phyloP scores from a whole-genome alignment of 352 stramenopile species.

The Globisporangium yorkense region DNA sequence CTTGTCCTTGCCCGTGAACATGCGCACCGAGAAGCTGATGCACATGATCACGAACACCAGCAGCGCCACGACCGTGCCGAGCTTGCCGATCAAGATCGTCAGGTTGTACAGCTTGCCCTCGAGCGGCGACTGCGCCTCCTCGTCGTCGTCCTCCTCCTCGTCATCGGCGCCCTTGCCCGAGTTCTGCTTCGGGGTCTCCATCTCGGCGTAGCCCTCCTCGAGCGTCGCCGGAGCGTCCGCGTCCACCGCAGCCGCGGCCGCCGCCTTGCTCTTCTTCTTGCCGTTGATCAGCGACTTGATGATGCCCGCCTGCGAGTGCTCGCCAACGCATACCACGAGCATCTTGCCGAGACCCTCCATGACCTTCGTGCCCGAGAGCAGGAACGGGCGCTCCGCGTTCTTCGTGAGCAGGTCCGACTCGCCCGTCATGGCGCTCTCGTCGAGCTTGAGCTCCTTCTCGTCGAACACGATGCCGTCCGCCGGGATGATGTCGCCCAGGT shows the following conservation, averaged over 20 bases:
- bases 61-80: conserved; percentile 63
- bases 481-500: conserved; percentile 86
- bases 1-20: conserved; percentile 34
- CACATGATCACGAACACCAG: conserved; percentile 79
- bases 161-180: conserved; percentile 66
- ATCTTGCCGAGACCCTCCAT: conserved; percentile 91
- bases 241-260: conserved; percentile 8
- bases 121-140: conserved; percentile 59
- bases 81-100: conserved; percentile 80
- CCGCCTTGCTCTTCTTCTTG: conserved; percentile 53
- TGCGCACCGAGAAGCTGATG: conserved; percentile 60
- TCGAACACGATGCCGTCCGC: conserved; percentile 88
- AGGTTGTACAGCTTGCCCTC: conserved; percentile 81
- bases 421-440: conserved; percentile 91
- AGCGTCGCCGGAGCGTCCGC: conserved; percentile 9
- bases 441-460: conserved; percentile 85
- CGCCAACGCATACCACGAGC: conserved; percentile 91
- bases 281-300: conserved; percentile 82
- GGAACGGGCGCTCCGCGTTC: conserved; percentile 82
- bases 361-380: conserved; percentile 93
- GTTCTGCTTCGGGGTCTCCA: conserved; percentile 39
- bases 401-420: conserved; percentile 89
- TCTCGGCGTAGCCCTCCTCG: conserved; percentile 39
- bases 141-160: conserved; percentile 50
- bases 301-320: conserved; percentile 90